phyloP scores from a whole-genome alignment of 805 yeast genomes.

The Diddensiella transvaalensis region DNA sequence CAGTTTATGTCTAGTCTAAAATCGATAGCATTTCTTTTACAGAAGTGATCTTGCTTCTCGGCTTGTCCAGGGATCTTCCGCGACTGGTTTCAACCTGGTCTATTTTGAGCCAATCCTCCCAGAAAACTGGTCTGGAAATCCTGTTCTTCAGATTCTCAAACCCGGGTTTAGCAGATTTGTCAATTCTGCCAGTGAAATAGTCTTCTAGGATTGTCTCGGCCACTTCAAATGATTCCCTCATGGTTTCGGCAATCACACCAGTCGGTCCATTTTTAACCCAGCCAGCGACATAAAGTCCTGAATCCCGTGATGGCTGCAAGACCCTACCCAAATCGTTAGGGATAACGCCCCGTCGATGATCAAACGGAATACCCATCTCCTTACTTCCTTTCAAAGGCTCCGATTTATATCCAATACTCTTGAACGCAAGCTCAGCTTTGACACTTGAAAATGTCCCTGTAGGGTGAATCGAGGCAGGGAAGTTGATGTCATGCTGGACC shows the following conservation, averaged over 20 bases:
- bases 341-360: conserved; percentile 41
- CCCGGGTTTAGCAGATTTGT: conserved; percentile 30
- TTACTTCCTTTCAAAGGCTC: conserved; percentile 56
- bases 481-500: conserved; percentile 37
- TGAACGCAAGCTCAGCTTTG: conserved; percentile 63
- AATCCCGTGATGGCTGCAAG: conserved; percentile 26
- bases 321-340: conserved; percentile 47
- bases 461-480: conserved; percentile 35
- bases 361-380: conserved; percentile 48
- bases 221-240: conserved; percentile 76
- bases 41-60: conserved; percentile 54
- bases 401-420: conserved; percentile 83
- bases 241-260: conserved; percentile 89
- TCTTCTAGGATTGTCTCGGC: conserved; percentile 65
- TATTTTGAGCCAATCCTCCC: conserved; percentile 67
- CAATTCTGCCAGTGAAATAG: conserved; percentile 33
- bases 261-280: conserved; percentile 86
- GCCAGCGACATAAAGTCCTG: conserved; percentile 74
- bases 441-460: conserved; percentile 34
- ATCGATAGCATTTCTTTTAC: conserved; percentile 42
- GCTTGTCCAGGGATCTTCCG: conserved; percentile 50
- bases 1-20: not conserved
- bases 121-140: conserved; percentile 39
- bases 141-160: conserved; percentile 30
- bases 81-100: conserved; percentile 48